phyloP scores from a whole-genome alignment of 1,284 basidiomycete species.

The Papiliotrema laurentii region DNA sequence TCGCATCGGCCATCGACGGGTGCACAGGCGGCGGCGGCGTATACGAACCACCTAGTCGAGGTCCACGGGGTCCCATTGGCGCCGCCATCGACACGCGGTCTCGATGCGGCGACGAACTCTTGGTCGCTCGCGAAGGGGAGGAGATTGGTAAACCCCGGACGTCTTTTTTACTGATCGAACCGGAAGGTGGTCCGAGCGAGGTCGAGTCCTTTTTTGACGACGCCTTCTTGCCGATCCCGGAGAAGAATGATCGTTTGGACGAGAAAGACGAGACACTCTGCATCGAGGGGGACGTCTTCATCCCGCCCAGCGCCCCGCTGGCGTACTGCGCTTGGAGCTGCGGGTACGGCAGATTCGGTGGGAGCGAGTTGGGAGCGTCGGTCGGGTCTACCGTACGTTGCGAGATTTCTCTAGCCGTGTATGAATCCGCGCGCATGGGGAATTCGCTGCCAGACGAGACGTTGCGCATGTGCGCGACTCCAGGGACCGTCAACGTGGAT shows the following conservation, averaged over 20 bases:
- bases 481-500: not conserved
- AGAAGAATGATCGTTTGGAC: constrained; percentile 28
- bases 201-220: constrained; percentile 30
- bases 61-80: constrained; percentile 30
- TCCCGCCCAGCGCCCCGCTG: constrained; percentile 28
- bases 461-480: constrained; percentile 25
- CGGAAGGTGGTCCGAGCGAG: constrained; percentile 19
- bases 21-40: constrained; percentile 17
- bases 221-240: constrained; percentile 21
- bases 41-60: constrained; percentile 19
- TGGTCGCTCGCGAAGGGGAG: constrained; percentile 2
- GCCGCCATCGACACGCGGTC: constrained; percentile 11
- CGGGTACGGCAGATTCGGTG: constrained; percentile 69
- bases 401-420: constrained; percentile 41
- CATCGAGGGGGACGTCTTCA: constrained; percentile 23
- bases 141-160: constrained; percentile 33
- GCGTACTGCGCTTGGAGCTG: constrained; percentile 48
- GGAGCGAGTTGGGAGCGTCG: constrained; percentile 45
- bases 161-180: constrained; percentile 26
- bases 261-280: constrained; percentile 22
- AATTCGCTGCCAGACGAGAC: constrained; percentile 43
- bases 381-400: constrained; percentile 35
- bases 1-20: constrained; percentile 1
- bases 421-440: constrained; percentile 43
- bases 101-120: constrained; percentile 1